Evolutionary conservation across 2,329 filamentous ascomycete genomes (phyloP), one percentile per base, ranked within the genome.

Genomic region (Colletotrichum cereale): DNA sequence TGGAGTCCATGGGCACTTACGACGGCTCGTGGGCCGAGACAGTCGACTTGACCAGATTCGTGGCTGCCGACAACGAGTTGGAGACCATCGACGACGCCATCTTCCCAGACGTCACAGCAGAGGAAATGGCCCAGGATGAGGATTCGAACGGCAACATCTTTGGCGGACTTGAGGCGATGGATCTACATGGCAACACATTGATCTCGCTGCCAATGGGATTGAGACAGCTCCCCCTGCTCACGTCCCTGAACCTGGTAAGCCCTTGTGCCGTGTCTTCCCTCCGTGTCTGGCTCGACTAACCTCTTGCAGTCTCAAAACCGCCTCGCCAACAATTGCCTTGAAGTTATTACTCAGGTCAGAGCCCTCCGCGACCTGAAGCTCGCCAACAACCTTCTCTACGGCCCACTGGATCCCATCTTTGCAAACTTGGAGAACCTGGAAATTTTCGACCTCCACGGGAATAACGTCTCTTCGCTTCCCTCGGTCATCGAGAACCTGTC

Each of bases 41-140:
- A 71, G 94, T 98, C 14, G 96, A 98, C 78, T 83, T 98, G 56
- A 92, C 91, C 0, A 90, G 92, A 72, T 90, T 98, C 61, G 89
- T 96, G 74, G 95, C 93, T 7, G 95, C 96, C 11, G 95, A 97
- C 78, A 98, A 99, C 77, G 93, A 97, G 77, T 81, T 99, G 58
- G 90, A 93, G 76, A 85, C 86, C 40, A 85, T 98, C 42, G 88
- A 90, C 2, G 93, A 96, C 24, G 83, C 85, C 2, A 85, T 95
- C 24, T 98, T 98, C 75, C 95, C 96, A 0, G 95, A 98, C 75
- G 81, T 86, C 26, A 84, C 86, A 44, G 86, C 88, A 0, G 84
- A 86, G 12, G 84, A 88, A 24, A 80, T 90, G 48, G 86, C 89
- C 10, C 87, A 90, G 38, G 89, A 92, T 24, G 90, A 92, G n/a